A percentile compares a stretch with the other conserved stretches of the same genome.
Evolutionary conservation across 495 filamentous ascomycete genomes (phyloP).

Genomic region (Echria macrotheca): DNA sequence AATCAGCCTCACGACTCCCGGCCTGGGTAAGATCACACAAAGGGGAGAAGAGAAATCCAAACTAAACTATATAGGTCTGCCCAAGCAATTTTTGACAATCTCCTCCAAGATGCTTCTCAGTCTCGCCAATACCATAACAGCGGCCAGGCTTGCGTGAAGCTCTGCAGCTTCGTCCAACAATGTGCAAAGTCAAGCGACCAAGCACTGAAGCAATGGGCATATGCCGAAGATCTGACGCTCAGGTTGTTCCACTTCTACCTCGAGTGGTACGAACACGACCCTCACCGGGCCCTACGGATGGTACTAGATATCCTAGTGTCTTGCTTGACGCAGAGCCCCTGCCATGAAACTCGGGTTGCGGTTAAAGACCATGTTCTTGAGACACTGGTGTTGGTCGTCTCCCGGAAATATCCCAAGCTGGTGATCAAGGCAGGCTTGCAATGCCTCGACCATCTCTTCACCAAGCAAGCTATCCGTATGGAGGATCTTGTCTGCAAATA

Average conservation of each 20-base stretch:
- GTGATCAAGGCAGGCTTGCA: constrained; percentile 60
- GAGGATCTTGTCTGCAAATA: constrained; percentile 34
- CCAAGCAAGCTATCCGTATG: constrained; percentile 44
- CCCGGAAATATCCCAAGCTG: constrained; percentile 43
- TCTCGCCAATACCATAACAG: constrained; percentile 31
- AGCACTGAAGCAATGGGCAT: constrained; percentile 38
- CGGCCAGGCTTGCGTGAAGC: constrained; percentile 43
- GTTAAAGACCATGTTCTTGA: constrained; percentile 37
- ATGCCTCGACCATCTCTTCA: constrained; percentile 53
- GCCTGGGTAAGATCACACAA: constrained; percentile 15
- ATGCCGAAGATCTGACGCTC: constrained; percentile 48
- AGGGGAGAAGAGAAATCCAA: neutral
- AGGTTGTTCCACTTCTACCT: constrained; percentile 65
- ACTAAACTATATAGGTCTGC: constrained; percentile 22
- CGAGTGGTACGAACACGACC: constrained; percentile 66
- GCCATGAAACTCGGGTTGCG: constrained; percentile 24
- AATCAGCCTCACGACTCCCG: constrained; percentile 14
- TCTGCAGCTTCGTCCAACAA: constrained; percentile 51
- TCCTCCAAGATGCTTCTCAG: constrained; percentile 41
- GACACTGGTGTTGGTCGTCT: constrained; percentile 44
- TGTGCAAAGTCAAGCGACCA: constrained; percentile 41
- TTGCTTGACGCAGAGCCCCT: constrained; percentile 47
- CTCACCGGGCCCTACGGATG: constrained; percentile 69
- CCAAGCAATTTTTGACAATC: constrained; percentile 29
- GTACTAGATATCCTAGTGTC: constrained; percentile 55